Evolutionary conservation across 2,329 filamentous ascomycete genomes (phyloP), one percentile per base, ranked within the genome.

Genomic region (Dendrostoma leiphaemia): DNA sequence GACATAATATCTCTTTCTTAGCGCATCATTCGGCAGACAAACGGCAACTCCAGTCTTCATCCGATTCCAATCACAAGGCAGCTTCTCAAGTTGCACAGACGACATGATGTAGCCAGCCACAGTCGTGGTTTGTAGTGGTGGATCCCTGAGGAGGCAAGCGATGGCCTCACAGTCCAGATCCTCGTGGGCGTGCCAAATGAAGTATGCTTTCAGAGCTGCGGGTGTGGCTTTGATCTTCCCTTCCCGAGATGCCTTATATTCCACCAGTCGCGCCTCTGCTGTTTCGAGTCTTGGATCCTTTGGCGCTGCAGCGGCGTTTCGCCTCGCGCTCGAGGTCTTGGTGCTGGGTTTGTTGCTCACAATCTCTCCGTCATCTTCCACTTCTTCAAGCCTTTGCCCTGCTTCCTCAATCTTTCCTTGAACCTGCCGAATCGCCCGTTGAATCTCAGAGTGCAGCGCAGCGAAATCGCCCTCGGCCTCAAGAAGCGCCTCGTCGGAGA

Each of bases 101-200:
- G 80, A 72, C 2, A 87, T 65, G 8, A 90, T 80, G 60, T 89
- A 88, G 0, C 63, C 68, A 1, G 75, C 71, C 1, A 89, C 82
- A 0, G 84, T 88, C 13, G 62, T 67, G 0, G 68, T 71, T 58
- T 79, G 73, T 3, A 90, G 65, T 2, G 86, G 84, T 13, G 84
- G 84, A 9, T 82, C 71, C 2, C 85, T 75, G n/a, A 88, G 69
- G 1, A 88, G 58, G 3, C 64, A 68, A 2, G 83, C 83, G 15
- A 88, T 71, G 1, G 72, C 68, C 0, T 69, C 62, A 0, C 84
- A 72, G 0, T 65, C 60, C 17, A 88, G 70, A 12, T 74, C 69
- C 7, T 75, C 66, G 53, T 83, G 76, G 4, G 69, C 59, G 51
- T 84, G 73, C 87, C 87, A 90, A 19, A 90, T 68, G 59, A 78